Evolutionary conservation across 2,329 filamentous ascomycete genomes (phyloP), one percentile per base, ranked within the genome.

Genomic region (Exophiala spinifera): DNA sequence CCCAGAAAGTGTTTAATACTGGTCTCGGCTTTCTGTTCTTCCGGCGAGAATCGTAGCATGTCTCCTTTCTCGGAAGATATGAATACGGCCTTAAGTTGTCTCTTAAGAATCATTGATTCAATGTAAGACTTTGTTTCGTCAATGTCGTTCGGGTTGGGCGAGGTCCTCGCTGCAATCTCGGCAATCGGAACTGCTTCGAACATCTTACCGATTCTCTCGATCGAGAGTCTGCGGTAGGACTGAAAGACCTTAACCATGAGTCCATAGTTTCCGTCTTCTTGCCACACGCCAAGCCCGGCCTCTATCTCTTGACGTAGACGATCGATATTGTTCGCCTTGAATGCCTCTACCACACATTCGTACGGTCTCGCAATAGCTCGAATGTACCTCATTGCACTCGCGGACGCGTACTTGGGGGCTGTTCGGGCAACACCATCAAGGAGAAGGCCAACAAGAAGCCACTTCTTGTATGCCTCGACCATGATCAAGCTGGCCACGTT

Each of bases 381-480:
- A 63, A 85, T 85, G 4, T 74, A 68, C 64, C 82, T 85, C 57
- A 80, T 74, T 1, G 83, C 79, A 17, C 72, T 69, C 1, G 69
- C 56, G 46, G 79, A 77, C 6, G 81, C 79, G 44, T 81, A 80
- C 36, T 78, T 74, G 1, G 88, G 87, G 8, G 83, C 67, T 0
- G 70, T 62, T 1, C 75, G 73, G 3, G 76, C 75, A 64, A 77
- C 81, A 61, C 91, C 91, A 49, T 84, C 75, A 5, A 82, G 77
- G 15, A 99, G 74, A 51, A 96, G 77, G 49, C 84, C 83, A 8
- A 91, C 79, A 14, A 99, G 74, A 7, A 95, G 68, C 88, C 90
- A 96, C 71, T 92, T 95, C 73, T 92, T 95, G 76, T 95, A 92
- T 4, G 89, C 89, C 61, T 96, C 90, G 3, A 88, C 77, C 87